These are phyloP conservation scores for Linnemannia elongata DNA, from an alignment of 192 early-diverging fungal species.

Conservation along the genomic window DNA sequence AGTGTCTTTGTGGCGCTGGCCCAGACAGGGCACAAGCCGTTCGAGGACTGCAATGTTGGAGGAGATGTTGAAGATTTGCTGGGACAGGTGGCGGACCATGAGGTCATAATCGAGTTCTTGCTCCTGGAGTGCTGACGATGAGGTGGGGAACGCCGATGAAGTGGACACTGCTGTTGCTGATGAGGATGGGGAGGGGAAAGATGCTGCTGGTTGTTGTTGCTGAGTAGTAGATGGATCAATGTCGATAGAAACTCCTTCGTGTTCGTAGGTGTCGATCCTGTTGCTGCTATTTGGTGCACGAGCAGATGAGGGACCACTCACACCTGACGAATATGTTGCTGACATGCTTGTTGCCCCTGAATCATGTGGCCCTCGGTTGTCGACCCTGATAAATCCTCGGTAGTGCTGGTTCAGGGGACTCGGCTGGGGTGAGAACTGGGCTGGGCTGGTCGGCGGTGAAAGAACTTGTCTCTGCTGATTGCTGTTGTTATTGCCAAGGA, in stretches of 20 bases:
- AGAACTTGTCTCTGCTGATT: conserved; percentile 29
- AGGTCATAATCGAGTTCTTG: conserved; percentile 55
- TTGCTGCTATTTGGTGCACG: not conserved
- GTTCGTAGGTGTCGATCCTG: not conserved
- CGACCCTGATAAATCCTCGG: conserved; percentile 24
- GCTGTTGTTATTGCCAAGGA: conserved; percentile 9
- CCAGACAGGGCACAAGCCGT: conserved; percentile 45
- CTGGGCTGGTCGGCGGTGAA: conserved; percentile 27
- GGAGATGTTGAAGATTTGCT: conserved; percentile 55
- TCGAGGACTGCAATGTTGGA: conserved; percentile 53
- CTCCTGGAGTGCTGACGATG: conserved; percentile 9
- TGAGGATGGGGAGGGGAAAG: not conserved
- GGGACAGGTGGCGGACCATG: conserved; percentile 49
- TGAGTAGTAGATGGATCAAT: not conserved
- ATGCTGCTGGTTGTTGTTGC: not conserved
- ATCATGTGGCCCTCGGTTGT: conserved; percentile 21
- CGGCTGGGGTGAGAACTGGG: conserved; percentile 20
- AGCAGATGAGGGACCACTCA: not conserved
- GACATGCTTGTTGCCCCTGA: conserved; percentile 20
- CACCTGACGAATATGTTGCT: not conserved
- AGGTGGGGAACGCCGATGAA: not conserved
- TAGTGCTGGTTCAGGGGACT: conserved; percentile 17
- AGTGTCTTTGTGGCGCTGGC: conserved; percentile 53
- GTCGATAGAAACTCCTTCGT: not conserved
- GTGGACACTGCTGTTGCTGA: not conserved